A percentile compares a stretch with the other conserved stretches of the same genome.
Conservation (phyloP, 768 basidiomycete species). For the Pulveroboletus sp. region DNA sequence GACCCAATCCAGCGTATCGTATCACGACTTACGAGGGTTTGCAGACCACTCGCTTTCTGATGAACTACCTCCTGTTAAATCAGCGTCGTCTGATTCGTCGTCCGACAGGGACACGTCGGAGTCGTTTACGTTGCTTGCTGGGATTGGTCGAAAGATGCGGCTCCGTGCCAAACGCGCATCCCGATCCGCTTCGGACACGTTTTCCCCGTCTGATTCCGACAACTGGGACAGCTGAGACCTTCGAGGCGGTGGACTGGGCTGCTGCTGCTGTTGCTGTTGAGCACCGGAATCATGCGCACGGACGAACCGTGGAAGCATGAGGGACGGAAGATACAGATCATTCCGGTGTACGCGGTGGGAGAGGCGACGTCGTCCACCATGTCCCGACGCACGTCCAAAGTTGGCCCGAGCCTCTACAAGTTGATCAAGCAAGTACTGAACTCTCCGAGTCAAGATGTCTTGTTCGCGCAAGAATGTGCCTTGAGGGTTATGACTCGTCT, state of each 20-base stretch:
- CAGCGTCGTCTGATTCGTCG: slow-evolving; percentile 78
- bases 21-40: slow-evolving; percentile 30
- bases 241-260: slow-evolving; percentile 7
- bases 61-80: slow-evolving; percentile 50
- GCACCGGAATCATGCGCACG: neutral
- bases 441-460: slow-evolving; percentile 66
- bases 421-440: slow-evolving; percentile 47
- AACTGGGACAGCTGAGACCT: slow-evolving; percentile 28
- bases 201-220: slow-evolving; percentile 65
- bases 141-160: slow-evolving; percentile 42
- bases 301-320: slow-evolving; percentile 28
- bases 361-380: slow-evolving; percentile 2
- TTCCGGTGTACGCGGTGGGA: slow-evolving; percentile 35
- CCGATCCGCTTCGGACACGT: slow-evolving; percentile 60
- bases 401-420: slow-evolving; percentile 14
- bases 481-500: slow-evolving; percentile 56
- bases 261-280: slow-evolving; percentile 8
- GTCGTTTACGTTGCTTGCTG: slow-evolving; percentile 27
- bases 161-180: slow-evolving; percentile 72
- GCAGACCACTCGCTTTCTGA: slow-evolving; percentile 39
- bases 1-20: neutral
- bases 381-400: neutral
- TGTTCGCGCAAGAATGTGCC: slow-evolving; percentile 64
- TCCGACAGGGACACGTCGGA: slow-evolving; percentile 54
- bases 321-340: slow-evolving; percentile 49